Conservation (phyloP, 2,329 filamentous ascomycete genomes). For the Arthrobotrys pseudoclavata region DNA sequence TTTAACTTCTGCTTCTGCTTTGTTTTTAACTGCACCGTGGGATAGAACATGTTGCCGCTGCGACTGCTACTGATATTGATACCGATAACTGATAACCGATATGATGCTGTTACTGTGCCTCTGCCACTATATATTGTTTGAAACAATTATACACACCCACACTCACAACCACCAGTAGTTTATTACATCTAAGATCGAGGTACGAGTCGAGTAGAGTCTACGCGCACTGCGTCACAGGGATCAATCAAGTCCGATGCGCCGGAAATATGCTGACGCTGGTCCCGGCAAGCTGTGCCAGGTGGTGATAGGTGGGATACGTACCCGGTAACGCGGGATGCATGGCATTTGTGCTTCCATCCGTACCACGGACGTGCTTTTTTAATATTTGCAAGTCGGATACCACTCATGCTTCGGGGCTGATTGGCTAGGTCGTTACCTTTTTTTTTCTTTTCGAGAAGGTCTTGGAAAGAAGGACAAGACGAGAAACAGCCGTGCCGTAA, state of each 20-base stretch:
- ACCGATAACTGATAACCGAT: not conserved
- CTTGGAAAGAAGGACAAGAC: no score
- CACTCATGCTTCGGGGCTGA: no score
- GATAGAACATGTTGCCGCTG: not conserved
- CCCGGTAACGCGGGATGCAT: not conserved
- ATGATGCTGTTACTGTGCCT: not conserved
- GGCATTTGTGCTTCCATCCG: conserved; percentile 3
- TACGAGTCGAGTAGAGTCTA: not conserved
- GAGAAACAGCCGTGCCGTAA: no score
- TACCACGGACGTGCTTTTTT: not conserved
- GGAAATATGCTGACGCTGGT: not conserved
- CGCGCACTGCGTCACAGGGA: no score
- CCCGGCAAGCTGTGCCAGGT: not conserved
- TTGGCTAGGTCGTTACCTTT: no score
- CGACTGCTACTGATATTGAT: not conserved
- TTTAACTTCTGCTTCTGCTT: not conserved
- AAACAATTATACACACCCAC: not conserved
- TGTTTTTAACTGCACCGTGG: not conserved
- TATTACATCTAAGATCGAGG: not conserved
- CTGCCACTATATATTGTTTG: not conserved
- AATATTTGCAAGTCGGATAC: no score
- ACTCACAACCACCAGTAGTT: not conserved
- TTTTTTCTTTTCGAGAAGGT: no score
- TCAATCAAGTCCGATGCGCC: not conserved
- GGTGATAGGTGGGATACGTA: not conserved